Evolutionary conservation across 306 rosid genomes (phyloP), one percentile per base, ranked within the genome.

Genomic region (Cucurbita argyrosperma): DNA sequence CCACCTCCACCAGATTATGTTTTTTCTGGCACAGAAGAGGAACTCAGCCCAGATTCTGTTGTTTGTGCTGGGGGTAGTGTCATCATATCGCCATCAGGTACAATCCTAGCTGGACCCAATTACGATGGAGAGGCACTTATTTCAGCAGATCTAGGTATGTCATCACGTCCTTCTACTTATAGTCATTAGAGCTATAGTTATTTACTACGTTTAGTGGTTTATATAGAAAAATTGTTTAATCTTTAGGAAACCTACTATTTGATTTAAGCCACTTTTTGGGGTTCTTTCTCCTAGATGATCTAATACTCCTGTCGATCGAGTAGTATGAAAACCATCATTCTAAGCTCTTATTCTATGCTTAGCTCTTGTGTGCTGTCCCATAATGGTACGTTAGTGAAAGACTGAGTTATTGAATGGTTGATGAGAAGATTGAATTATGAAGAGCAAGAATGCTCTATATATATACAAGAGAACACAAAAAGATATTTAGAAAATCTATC

Each of bases 51-150:
- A 1, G 96, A 93, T 74, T 87, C 96, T 85, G 88, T 93, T 72
- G 98, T 93, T 74, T 93, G 96, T 52, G 84, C 94, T 47, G 97
- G 98, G 23, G 98, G 98, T 46, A 93, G 96, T 84, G 97, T 84
- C 80, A 93, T 93, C 49, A 82, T 93, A 70, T 93, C 98, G 63
- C 98, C 98, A 5, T 83, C 94, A 46, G 98, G 98, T 73, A 66
- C 77, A 59, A 82, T 93, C 82, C 86, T 93, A 35, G 96, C 97
- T 10, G 98, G 97, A 74, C 98, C 98, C 57, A 90, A 89, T 84
- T 89, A 85, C 53, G 94, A 93, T 16, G 98, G 94, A 54, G 97
- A 93, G 87, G 92, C 90, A 37, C 92, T 93, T 42, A 87, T 90
- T 77, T 71, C 97, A 56, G 96, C 98, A 46, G 98, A 93, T 84